phyloP scores from a whole-genome alignment of 208 protist species.

The Wallacemonas sp. region DNA sequence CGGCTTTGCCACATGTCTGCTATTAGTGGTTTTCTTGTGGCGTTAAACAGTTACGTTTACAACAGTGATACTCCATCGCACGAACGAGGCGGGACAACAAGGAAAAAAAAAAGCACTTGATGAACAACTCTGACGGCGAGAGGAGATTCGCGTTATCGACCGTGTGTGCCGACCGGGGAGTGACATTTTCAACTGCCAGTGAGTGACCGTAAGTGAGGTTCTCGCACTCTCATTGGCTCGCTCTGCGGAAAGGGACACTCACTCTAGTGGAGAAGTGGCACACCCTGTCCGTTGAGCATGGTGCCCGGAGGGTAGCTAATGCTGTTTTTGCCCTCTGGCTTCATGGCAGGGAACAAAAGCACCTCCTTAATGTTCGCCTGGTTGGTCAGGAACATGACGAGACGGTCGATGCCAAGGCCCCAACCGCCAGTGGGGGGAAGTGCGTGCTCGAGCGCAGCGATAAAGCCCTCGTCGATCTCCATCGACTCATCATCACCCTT shows the following conservation, averaged over 20 bases:
- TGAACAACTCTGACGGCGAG: too few relatives aligned
- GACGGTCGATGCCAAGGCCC: conserved; percentile 99
- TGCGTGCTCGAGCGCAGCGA: conserved; percentile 97
- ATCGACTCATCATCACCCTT: conserved; percentile 98
- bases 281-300: conserved; percentile 72
- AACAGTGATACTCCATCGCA: too few relatives aligned
- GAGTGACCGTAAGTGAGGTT: too few relatives aligned
- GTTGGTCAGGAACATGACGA: conserved; percentile 99
- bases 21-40: too few relatives aligned
- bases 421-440: conserved; percentile 99
- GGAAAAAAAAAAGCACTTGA: too few relatives aligned
- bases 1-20: too few relatives aligned
- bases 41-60: too few relatives aligned
- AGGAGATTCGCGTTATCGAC: too few relatives aligned
- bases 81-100: too few relatives aligned
- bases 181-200: too few relatives aligned
- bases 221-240: neutral
- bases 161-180: too few relatives aligned
- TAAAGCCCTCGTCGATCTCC: conserved; percentile 97
- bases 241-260: neutral
- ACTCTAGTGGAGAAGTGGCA: conserved; percentile 51
- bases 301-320: conserved; percentile 62
- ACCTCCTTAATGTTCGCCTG: conserved; percentile 98
- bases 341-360: conserved; percentile 93
- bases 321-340: conserved; percentile 59